Conservation (phyloP, 179 eudicot species). For the Silene coronaria region DNA sequence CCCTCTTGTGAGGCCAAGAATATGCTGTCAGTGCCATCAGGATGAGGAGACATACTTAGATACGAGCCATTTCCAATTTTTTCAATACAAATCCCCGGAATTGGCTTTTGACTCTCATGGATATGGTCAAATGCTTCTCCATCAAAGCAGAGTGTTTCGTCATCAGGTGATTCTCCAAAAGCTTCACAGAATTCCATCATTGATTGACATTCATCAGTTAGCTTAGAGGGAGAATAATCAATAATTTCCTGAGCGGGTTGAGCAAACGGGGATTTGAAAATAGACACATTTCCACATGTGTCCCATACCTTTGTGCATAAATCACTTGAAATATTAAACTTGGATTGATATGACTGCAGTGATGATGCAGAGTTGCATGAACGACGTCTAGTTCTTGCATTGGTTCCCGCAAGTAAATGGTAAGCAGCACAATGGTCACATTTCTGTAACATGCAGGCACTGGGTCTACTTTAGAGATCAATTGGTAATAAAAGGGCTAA, state of each 20-base stretch:
- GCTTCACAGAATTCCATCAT: conserved; percentile 13
- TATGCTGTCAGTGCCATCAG: conserved; percentile 22
- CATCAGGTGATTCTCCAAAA: conserved; percentile 10
- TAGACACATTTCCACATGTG: conserved; percentile 15
- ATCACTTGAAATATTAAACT: background rate
- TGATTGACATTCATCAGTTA: conserved; percentile 17
- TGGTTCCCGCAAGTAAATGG: background rate
- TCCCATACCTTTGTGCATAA: conserved; percentile 21
- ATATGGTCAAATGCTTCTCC: background rate
- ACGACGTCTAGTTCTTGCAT: background rate
- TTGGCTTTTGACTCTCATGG: conserved; percentile 2
- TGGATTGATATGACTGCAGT: background rate
- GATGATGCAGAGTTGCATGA: conserved; percentile 17
- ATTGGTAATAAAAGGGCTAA: background rate
- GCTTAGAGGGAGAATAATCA: background rate
- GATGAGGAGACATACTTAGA: conserved; percentile 20
- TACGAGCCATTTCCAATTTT: conserved; percentile 21
- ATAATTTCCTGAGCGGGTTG: background rate
- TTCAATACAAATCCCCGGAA: conserved; percentile 21
- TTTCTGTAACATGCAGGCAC: conserved; percentile 12
- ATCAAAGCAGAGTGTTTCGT: conserved; percentile 9
- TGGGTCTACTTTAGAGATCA: background rate
- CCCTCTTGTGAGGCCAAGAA: conserved; percentile 20
- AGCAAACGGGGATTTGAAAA: conserved; percentile 15
- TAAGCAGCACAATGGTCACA: conserved; percentile 18